A percentile compares a stretch with the other conserved stretches of the same genome.
phyloP scores from a whole-genome alignment of 768 basidiomycete genomes.

The Hemileccinum rubropunctum region DNA sequence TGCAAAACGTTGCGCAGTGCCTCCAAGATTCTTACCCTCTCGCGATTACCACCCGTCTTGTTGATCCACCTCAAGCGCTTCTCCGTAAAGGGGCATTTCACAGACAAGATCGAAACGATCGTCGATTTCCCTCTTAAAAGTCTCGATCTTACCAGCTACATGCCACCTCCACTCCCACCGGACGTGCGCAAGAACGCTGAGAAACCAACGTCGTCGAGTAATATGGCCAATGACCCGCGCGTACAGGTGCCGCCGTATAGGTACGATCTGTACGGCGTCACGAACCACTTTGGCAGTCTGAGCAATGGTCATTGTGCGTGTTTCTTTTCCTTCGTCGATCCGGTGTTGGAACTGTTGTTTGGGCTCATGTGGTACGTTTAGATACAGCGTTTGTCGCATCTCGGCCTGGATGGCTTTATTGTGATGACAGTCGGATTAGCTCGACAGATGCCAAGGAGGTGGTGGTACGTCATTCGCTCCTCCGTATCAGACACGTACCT shows the following conservation, averaged over 20 bases:
- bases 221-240: conserved; percentile 63
- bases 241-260: conserved; percentile 83
- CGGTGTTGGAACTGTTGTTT: neutral
- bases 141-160: conserved; percentile 72
- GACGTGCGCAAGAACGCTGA: conserved; percentile 53
- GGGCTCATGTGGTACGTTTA: conserved; percentile 28
- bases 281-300: conserved; percentile 93
- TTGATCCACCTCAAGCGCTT: conserved; percentile 93
- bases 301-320: conserved; percentile 93
- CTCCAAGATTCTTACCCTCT: conserved; percentile 82
- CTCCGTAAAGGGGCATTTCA: conserved; percentile 86
- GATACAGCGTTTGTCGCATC: conserved; percentile 93
- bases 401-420: conserved; percentile 86
- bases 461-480: conserved; percentile 54
- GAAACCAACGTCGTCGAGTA: conserved; percentile 28
- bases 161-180: conserved; percentile 77
- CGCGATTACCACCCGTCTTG: conserved; percentile 90
- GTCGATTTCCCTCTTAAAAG: conserved; percentile 81
- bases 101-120: conserved; percentile 93
- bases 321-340: neutral
- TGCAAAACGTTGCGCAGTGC: conserved; percentile 90
- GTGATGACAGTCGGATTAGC: conserved; percentile 89
- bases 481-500: neutral
- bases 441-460: conserved; percentile 75
- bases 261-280: conserved; percentile 94